Percentiles rank a stretch among this genome's conserved stretches.
phyloP scores from a whole-genome alignment of 78 protist species.

The Isochrysis galbana region DNA sequence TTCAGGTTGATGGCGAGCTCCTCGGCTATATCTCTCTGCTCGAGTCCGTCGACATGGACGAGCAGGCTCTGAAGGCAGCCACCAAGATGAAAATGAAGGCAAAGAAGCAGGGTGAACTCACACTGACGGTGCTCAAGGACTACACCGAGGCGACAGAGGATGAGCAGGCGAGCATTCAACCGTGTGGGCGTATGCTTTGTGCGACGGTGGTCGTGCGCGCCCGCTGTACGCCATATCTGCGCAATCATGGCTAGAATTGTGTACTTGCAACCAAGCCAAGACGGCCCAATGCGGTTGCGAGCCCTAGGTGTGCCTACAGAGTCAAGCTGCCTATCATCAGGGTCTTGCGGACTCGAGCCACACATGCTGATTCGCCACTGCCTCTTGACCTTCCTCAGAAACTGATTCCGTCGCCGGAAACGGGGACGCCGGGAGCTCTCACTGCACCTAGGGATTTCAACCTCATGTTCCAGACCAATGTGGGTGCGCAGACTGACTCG shows the following conservation, averaged over 20 bases:
- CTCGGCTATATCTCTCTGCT: slow-evolving; percentile 29
- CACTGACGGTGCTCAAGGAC: not conserved
- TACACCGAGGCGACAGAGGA: not conserved
- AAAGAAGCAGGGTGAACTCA: not conserved
- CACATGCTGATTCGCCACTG: too few relatives aligned
- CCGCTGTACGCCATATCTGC: too few relatives aligned
- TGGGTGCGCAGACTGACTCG: slow-evolving; percentile 34
- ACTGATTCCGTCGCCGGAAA: not conserved
- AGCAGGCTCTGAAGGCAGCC: slow-evolving; percentile 19
- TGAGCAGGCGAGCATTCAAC: not conserved
- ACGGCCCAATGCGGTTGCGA: too few relatives aligned
- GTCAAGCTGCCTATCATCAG: too few relatives aligned
- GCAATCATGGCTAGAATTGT: too few relatives aligned
- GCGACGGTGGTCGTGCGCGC: too few relatives aligned
- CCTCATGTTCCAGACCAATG: slow-evolving; percentile 65
- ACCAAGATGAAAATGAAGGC: slow-evolving; percentile 19
- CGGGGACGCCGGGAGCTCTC: slow-evolving; percentile 37
- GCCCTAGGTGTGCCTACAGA: too few relatives aligned
- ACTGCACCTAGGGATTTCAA: slow-evolving; percentile 50
- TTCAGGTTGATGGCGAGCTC: slow-evolving; percentile 19
- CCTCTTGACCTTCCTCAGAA: too few relatives aligned
- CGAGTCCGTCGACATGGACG: slow-evolving; percentile 45
- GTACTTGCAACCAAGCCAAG: too few relatives aligned
- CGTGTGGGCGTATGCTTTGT: too few relatives aligned
- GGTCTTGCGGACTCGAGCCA: too few relatives aligned